Base-by-base conservation (phyloP, 2,329 filamentous ascomycete genomes). In the Beauveria sp. region DNA sequence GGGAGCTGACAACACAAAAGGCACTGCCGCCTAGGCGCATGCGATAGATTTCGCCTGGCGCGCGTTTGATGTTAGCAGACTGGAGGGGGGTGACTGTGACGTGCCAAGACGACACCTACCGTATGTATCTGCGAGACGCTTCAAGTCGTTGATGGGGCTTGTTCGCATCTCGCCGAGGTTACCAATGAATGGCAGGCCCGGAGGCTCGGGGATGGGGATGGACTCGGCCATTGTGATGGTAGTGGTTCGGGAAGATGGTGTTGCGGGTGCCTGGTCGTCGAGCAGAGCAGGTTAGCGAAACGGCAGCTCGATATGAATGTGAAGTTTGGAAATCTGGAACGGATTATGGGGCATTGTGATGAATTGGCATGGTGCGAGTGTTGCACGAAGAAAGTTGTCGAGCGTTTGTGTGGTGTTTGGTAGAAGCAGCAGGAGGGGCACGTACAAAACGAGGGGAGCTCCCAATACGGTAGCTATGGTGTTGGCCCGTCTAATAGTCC, bases 131-230 rank as follows among this genome's bases (percentile, higher is more conserved):
- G 85, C 82, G 54, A 91, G 74, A 12, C 80, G 76, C 6, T 72
- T 69, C 22, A 89, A 71, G 26, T 85, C 84, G 24, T 78, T 73
- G 2, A 84, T 70, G 0, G 86, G 83, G n/a, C 81, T 79, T 0
- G 78, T 72, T 62, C 87, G 82, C 64, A 92, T 80, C 65, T 89
- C 85, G 59, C 76, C 74, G 34, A 88, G 69, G 66, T 91, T 88
- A 30, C 88, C 88, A 26, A 91, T 64, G 28, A 91, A 71, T 1
- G 86, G 88, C 61, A 88, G 75, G 3, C 84, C 85, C 59, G 78
- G 79, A 28, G 87, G 87, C 52, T 83, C 80, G 1, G 88, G 87
- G 58, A 91, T 87, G 3, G 80, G 77, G 16, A 75, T 70, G 38
- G 66, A 63, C 55, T 73, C 71, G 34, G 72, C 67, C 74, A 75